A percentile compares a stretch with the other conserved stretches of the same genome.
Conservation (phyloP, 345 rosid genomes). For the Gossypium mustelinum region DNA sequence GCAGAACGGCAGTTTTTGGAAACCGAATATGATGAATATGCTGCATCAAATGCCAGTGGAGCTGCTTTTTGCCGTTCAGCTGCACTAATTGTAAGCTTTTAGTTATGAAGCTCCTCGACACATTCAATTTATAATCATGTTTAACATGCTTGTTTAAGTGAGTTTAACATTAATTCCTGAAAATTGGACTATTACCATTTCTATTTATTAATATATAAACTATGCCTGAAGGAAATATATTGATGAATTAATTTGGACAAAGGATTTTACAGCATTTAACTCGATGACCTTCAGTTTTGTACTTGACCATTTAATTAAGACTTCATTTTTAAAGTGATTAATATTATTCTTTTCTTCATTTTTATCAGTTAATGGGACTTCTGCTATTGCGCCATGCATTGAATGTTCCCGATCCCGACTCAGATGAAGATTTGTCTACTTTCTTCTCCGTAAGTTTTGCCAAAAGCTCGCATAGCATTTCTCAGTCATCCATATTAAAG, state of each 20-base stretch:
- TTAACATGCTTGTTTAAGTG: neutral
- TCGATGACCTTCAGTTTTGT: neutral
- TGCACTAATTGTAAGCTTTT: slow-evolving; percentile 69
- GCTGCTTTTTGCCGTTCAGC: slow-evolving; percentile 90
- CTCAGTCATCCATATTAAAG: neutral
- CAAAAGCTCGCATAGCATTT: slow-evolving; percentile 3
- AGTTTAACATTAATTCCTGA: neutral
- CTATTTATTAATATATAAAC: neutral
- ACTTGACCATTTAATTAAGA: slow-evolving; percentile 2
- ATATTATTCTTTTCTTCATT: slow-evolving; percentile 13
- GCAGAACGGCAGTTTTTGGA: slow-evolving; percentile 86
- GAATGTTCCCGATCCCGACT: slow-evolving; percentile 57
- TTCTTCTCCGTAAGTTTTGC: slow-evolving; percentile 64
- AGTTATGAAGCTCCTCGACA: neutral
- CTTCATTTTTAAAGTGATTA: slow-evolving; percentile 9
- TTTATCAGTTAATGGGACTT: slow-evolving; percentile 68
- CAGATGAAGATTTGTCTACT: slow-evolving; percentile 65
- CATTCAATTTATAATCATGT: neutral
- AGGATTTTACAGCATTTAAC: neutral
- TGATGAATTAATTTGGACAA: neutral
- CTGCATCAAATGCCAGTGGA: slow-evolving; percentile 73
- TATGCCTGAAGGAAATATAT: neutral
- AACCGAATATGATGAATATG: slow-evolving; percentile 77
- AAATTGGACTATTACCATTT: neutral
- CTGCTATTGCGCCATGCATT: slow-evolving; percentile 72